A percentile compares a stretch with the other conserved stretches of the same genome.
These are phyloP conservation scores for Psilocybe sp. DNA, from an alignment of 768 basidiomycete genomes.

Conservation along the genomic window DNA sequence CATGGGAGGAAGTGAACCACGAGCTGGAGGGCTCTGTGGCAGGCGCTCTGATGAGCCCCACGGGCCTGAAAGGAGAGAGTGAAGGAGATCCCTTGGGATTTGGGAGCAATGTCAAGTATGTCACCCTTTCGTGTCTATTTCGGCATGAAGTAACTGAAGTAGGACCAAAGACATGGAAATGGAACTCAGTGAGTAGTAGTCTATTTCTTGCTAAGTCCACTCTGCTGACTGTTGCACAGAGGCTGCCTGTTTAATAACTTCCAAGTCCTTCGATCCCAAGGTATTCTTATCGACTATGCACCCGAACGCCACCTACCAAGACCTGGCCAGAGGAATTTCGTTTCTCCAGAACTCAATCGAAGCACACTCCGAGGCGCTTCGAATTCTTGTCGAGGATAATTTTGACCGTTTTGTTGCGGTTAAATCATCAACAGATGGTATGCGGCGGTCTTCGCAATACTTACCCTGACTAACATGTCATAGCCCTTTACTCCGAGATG, in stretches of 20 bases:
- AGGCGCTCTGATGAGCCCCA: slow-evolving; percentile 58
- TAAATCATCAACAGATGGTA: slow-evolving; percentile 95
- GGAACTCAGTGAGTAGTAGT: slow-evolving; percentile 63
- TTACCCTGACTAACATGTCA: background rate
- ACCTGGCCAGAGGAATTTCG: slow-evolving; percentile 74
- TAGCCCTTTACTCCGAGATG: slow-evolving; percentile 92
- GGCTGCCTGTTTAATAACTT: slow-evolving; percentile 79
- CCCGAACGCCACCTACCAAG: slow-evolving; percentile 93
- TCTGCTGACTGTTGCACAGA: slow-evolving; percentile 36
- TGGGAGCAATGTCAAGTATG: slow-evolving; percentile 57
- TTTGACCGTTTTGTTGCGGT: slow-evolving; percentile 98
- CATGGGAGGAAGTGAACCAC: slow-evolving; percentile 91
- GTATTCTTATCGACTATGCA: slow-evolving; percentile 88
- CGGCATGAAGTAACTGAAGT: slow-evolving; percentile 7
- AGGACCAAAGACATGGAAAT: slow-evolving; percentile 70
- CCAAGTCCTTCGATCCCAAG: slow-evolving; percentile 96
- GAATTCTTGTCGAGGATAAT: slow-evolving; percentile 94
- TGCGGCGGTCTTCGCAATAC: slow-evolving; percentile 9
- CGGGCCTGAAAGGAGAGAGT: slow-evolving; percentile 43
- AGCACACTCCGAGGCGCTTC: slow-evolving; percentile 88
- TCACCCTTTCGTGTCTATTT: background rate
- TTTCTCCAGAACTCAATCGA: slow-evolving; percentile 81
- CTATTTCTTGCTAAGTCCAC: background rate
- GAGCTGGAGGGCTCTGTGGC: slow-evolving; percentile 77
- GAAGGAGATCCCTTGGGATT: slow-evolving; percentile 82